Evolutionary conservation across 1,284 basidiomycete genomes (phyloP), one percentile per base, ranked within the genome.

Genomic region (Neolentinus lepideus): DNA sequence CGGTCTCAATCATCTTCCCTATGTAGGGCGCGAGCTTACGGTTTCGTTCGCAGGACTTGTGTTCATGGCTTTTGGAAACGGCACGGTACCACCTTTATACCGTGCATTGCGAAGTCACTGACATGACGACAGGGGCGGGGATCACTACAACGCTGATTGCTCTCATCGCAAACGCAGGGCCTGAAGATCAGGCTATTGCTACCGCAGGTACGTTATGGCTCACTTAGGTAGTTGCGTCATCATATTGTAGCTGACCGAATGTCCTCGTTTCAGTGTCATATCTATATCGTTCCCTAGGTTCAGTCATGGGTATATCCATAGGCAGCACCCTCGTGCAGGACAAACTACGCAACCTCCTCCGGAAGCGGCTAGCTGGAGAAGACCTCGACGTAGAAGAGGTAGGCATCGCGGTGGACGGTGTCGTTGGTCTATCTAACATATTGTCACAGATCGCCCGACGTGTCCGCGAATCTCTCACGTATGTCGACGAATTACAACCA

Each of bases 241-340:
- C 25, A 36, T 16, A 14, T 22, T n/a, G 16, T 25, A 8, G 2
- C 26, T 33, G 12, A 16, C 52, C 45, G n/a, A 51, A 43, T 22
- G 19, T 43, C 16, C 25, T 6, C 12, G 51, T 53, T 47, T 2
- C 61, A 83, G 83, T 80, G 1, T 83, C 81, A 0, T 84, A 85
- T 62, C 77, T 85, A 29, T 84, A 84, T 71, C 79, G 83, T 38
- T 83, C 82, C 2, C 63, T 84, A n/a, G 83, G 83, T 4, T 75
- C 74, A 1, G 81, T 84, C 4, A 67, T 83, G 26, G 79, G 81
- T 3, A 63, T 84, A 10, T 81, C 81, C 0, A 64, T 80, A 1
- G 78, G 76, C 2, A 82, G 80, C 57, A 79, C 81, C 1, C 63
- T 84, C 19, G 69, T 81, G 1, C 81, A 84, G 64, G 69, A 73